phyloP scores from a whole-genome alignment of 768 basidiomycete genomes.

The Sporobolomyces roseus region DNA sequence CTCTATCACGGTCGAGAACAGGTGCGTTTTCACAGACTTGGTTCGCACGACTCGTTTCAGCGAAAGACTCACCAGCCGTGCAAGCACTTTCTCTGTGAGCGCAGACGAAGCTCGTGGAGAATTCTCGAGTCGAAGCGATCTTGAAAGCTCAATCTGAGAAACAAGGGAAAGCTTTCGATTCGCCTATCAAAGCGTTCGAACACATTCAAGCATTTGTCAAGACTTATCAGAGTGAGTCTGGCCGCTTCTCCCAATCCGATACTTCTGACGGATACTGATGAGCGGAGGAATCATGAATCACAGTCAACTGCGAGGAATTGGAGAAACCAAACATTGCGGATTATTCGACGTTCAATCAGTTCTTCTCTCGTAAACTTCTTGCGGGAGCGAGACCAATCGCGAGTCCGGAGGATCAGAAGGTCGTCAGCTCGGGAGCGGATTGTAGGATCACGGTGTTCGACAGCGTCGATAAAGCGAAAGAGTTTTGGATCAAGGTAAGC shows the following conservation, averaged over 20 bases:
- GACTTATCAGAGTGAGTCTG: conserved; percentile 46
- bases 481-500: conserved; percentile 58
- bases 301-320: conserved; percentile 59
- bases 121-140: conserved; percentile 6
- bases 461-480: conserved; percentile 58
- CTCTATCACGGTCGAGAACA: conserved; percentile 36
- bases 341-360: conserved; percentile 69
- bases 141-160: conserved; percentile 32
- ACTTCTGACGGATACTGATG: too few relatives aligned
- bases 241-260: too few relatives aligned
- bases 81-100: background rate
- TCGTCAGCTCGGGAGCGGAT: conserved; percentile 67
- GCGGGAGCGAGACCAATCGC: conserved; percentile 62
- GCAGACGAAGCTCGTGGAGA: background rate
- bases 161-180: conserved; percentile 33
- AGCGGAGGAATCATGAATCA: background rate
- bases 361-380: conserved; percentile 62
- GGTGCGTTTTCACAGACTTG: too few relatives aligned
- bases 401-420: conserved; percentile 55
- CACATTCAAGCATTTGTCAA: conserved; percentile 50
- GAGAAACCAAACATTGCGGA: conserved; percentile 60
- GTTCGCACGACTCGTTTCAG: background rate
- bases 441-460: conserved; percentile 67
- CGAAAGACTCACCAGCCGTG: background rate
- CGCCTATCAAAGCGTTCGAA: conserved; percentile 42